A percentile compares a stretch with the other conserved stretches of the same genome.
These are phyloP conservation scores for Kwoniella dendrophila DNA, from an alignment of 768 basidiomycete species.

Conservation along the genomic window DNA sequence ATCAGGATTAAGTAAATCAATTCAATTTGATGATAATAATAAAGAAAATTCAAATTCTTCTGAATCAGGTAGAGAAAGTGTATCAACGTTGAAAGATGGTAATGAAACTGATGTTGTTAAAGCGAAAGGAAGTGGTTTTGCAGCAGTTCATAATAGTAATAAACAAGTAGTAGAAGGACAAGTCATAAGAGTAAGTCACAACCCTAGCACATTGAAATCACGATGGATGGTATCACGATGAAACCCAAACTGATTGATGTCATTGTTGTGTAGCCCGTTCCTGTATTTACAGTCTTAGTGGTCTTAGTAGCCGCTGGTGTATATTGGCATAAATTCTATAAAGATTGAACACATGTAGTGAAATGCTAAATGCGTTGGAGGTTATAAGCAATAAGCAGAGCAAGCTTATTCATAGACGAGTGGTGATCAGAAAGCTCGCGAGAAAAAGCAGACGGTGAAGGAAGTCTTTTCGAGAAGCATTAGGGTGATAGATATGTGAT, in stretches of 20 bases:
- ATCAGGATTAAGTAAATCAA: slow-evolving; percentile 3
- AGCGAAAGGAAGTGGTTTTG: too few relatives aligned
- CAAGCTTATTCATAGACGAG: too few relatives aligned
- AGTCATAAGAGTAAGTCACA: slow-evolving; percentile 30
- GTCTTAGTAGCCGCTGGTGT: slow-evolving; percentile 43
- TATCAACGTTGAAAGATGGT: slow-evolving; percentile 34
- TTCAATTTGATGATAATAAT: slow-evolving; percentile 12
- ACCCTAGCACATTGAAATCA: too few relatives aligned
- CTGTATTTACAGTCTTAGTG: slow-evolving; percentile 42
- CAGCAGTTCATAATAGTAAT: slow-evolving; percentile 11
- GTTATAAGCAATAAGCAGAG: too few relatives aligned
- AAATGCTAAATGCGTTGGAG: too few relatives aligned
- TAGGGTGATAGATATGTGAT: too few relatives aligned
- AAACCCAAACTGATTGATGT: too few relatives aligned
- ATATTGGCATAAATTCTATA: slow-evolving; percentile 35
- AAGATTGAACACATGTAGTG: slow-evolving; percentile 31
- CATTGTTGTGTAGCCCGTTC: slow-evolving; percentile 43
- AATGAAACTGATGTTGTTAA: slow-evolving; percentile 18
- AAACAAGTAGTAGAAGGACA: slow-evolving; percentile 9
- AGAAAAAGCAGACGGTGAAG: too few relatives aligned
- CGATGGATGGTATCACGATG: too few relatives aligned
- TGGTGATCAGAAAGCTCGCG: too few relatives aligned
- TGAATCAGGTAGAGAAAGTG: slow-evolving; percentile 21
- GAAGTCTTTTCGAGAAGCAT: too few relatives aligned
- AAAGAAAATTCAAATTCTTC: slow-evolving; percentile 23